Evolutionary conservation across 2,329 filamentous ascomycete species (phyloP).

Genomic region (Alternaria triticimaculans): DNA sequence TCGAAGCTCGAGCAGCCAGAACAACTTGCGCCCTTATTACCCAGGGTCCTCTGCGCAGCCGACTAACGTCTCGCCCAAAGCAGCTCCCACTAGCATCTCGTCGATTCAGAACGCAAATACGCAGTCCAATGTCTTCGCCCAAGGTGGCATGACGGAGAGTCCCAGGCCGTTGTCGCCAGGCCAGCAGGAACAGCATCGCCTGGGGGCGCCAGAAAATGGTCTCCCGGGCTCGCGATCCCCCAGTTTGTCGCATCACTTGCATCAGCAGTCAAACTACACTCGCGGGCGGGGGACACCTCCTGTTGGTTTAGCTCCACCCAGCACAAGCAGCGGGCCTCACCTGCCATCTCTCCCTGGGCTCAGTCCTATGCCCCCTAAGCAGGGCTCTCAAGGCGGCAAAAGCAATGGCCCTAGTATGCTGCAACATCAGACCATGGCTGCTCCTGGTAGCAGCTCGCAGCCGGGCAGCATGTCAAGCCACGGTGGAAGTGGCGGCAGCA

Average conservation of each 20-base stretch:
- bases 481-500: slow-evolving; percentile 65
- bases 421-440: slow-evolving; percentile 48
- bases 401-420: slow-evolving; percentile 49
- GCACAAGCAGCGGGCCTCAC: slow-evolving; percentile 52
- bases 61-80: slow-evolving; percentile 49
- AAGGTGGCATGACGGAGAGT: slow-evolving; percentile 80
- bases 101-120: slow-evolving; percentile 43
- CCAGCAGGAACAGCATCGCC: slow-evolving; percentile 59
- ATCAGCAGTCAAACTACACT: slow-evolving; percentile 67
- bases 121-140: slow-evolving; percentile 69
- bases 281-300: slow-evolving; percentile 65
- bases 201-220: slow-evolving; percentile 59
- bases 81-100: slow-evolving; percentile 46
- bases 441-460: slow-evolving; percentile 54
- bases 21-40: slow-evolving; percentile 45
- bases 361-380: slow-evolving; percentile 41
- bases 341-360: slow-evolving; percentile 53
- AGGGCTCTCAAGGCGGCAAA: slow-evolving; percentile 41
- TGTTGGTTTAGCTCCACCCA: slow-evolving; percentile 49
- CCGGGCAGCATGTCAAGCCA: slow-evolving; percentile 61
- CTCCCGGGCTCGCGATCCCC: slow-evolving; percentile 67
- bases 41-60: slow-evolving; percentile 46
- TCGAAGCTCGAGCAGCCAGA: slow-evolving; percentile 34
- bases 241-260: slow-evolving; percentile 69
- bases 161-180: slow-evolving; percentile 83